Base-by-base conservation (phyloP, 306 rosid genomes). In the Sicyos edulis region DNA sequence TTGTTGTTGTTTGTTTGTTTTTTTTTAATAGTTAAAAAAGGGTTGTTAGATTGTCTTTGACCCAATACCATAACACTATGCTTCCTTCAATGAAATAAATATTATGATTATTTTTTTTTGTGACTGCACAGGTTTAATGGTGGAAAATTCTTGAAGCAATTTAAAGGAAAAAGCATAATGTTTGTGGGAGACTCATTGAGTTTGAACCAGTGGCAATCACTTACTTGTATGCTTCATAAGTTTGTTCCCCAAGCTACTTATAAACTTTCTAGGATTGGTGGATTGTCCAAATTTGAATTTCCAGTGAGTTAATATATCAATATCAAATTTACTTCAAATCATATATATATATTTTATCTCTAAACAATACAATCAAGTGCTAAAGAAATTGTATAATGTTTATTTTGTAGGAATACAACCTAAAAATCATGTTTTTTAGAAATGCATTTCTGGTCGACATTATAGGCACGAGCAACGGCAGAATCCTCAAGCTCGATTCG, bases 151-250 rank as follows among this genome's bases (percentile, higher is more conserved):
- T 44, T 83, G 77, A 54, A 17, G 59, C 47, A 73, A 22, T 76
- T 78, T 7, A 78, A 32, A 54, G 82, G 84, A 42, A 78, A 75
- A 65, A 78, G 29, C 52, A 45, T 83, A 16, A 75, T 80, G 84
- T 83, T 83, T 42, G 76, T 83, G 2, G 84, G 87, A 58, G 84
- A 83, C 62, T 83, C 84, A 0, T 80, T 83, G 84, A 80, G 87
- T 76, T 72, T 83, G 74, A 83, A 83, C 42, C 87, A 83, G 6
- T 83, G 87, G 80, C 84, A 80, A 55, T 83, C 87, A 6, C 77
- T 83, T 13, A 73, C 82, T 68, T 83, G 87, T 74, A 67, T 83
- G 87, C 82, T 83, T 72, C 78, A 80, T 54, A 37, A 62, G 0
- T 75, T 62, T 62, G 76, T 50, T 53, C 84, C 79, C 24, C 21